phyloP scores from a whole-genome alignment of 306 rosid genomes.

The Quillaja saponaria region DNA sequence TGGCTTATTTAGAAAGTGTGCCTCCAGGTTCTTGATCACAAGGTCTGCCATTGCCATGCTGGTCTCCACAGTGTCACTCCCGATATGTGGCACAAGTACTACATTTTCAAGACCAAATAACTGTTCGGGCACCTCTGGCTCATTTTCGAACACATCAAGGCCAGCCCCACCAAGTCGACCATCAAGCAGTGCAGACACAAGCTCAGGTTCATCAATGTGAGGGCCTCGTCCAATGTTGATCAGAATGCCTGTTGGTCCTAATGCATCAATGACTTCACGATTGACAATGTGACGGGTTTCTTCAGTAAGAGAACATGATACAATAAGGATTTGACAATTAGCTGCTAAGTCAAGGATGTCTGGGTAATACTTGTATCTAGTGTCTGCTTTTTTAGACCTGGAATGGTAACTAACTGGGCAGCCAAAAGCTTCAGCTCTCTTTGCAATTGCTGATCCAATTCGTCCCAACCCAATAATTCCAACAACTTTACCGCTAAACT shows the following conservation, averaged over 20 bases:
- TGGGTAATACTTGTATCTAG: conserved; percentile 53
- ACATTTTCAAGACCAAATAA: conserved; percentile 57
- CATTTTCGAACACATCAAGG: conserved; percentile 70
- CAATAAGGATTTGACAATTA: conserved; percentile 50
- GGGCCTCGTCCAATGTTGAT: conserved; percentile 67
- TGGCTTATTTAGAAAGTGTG: conserved; percentile 51
- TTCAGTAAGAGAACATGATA: conserved; percentile 54
- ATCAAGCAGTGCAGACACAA: conserved; percentile 57
- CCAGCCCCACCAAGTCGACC: conserved; percentile 73
- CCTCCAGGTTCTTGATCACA: conserved; percentile 62
- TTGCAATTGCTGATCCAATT: conserved; percentile 71
- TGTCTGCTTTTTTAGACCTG: conserved; percentile 48
- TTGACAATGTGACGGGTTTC: conserved; percentile 63
- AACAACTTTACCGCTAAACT: conserved; percentile 65
- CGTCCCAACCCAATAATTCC: conserved; percentile 82
- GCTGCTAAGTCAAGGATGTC: conserved; percentile 51
- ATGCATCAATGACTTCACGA: conserved; percentile 54
- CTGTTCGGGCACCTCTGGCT: conserved; percentile 56
- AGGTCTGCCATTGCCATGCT: conserved; percentile 64
- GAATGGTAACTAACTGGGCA: conserved; percentile 55
- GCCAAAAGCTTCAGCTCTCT: conserved; percentile 62
- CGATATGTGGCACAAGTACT: conserved; percentile 67
- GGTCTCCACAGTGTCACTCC: conserved; percentile 62
- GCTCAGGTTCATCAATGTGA: conserved; percentile 49
- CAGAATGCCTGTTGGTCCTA: conserved; percentile 68